Conservation (phyloP, 306 rosid genomes). For the Quercus rubra region DNA sequence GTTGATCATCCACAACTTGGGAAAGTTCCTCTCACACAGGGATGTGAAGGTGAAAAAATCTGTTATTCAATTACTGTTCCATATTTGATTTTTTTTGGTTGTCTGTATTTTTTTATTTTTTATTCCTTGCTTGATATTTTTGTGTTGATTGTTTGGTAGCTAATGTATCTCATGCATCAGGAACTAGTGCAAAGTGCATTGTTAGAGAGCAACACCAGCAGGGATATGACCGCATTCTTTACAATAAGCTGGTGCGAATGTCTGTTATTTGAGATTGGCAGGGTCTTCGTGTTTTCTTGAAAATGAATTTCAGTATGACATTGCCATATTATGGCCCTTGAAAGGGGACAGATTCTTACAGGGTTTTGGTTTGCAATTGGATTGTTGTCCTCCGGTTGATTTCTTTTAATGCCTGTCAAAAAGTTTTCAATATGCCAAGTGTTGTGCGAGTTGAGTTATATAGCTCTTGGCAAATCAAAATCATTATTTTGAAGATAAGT, state of each 20-base stretch:
- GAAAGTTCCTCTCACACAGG: slow-evolving; percentile 90
- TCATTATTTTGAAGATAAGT: too few relatives aligned
- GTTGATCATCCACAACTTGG: slow-evolving; percentile 68
- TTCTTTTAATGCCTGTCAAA: too few relatives aligned
- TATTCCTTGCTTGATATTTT: too few relatives aligned
- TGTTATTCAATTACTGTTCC: neutral
- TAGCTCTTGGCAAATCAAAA: too few relatives aligned
- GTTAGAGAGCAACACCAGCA: slow-evolving; percentile 87
- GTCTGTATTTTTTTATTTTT: neutral
- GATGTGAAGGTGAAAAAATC: slow-evolving; percentile 74
- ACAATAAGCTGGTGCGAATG: slow-evolving; percentile 84
- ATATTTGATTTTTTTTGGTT: too few relatives aligned
- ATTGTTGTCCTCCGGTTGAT: neutral
- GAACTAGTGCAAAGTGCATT: slow-evolving; percentile 98
- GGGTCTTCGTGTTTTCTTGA: neutral
- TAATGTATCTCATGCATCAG: slow-evolving; percentile 39
- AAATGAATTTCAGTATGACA: neutral
- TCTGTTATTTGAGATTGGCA: slow-evolving; percentile 41
- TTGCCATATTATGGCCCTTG: neutral
- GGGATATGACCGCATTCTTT: slow-evolving; percentile 83
- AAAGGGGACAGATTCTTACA: too few relatives aligned
- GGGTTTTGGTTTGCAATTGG: neutral
- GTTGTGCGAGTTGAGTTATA: too few relatives aligned
- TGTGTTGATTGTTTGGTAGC: neutral
- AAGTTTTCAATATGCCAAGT: too few relatives aligned